Conservation (phyloP, 306 rosid genomes). For the Prunus salicina region DNA sequence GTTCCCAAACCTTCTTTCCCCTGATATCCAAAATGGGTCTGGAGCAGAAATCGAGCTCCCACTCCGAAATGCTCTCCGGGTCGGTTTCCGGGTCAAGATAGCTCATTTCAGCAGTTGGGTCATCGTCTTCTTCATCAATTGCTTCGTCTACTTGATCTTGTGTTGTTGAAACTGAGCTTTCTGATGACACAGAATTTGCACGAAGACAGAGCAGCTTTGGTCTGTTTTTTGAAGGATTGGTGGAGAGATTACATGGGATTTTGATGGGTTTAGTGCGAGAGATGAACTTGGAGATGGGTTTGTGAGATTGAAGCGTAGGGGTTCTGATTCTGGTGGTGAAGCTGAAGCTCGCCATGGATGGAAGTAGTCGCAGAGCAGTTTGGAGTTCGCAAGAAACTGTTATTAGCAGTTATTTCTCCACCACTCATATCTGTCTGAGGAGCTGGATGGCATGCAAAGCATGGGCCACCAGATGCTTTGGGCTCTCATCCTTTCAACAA, state of each 20-base stretch:
- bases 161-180: slow-evolving; percentile 53
- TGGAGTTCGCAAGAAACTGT: background rate
- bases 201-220: slow-evolving; percentile 36
- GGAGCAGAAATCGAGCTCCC: slow-evolving; percentile 97
- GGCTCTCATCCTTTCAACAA: background rate
- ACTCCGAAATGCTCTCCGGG: slow-evolving; percentile 54
- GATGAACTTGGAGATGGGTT: slow-evolving; percentile 26
- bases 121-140: slow-evolving; percentile 36
- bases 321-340: slow-evolving; percentile 63
- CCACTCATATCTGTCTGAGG: slow-evolving; percentile 15
- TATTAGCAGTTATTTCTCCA: slow-evolving; percentile 24
- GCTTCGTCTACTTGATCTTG: slow-evolving; percentile 37
- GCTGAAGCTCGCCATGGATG: slow-evolving; percentile 80
- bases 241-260: slow-evolving; percentile 27
- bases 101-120: slow-evolving; percentile 72
- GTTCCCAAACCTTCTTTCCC: slow-evolving; percentile 97
- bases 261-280: slow-evolving; percentile 32
- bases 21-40: slow-evolving; percentile 82
- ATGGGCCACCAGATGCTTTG: background rate
- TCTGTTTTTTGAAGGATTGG: slow-evolving; percentile 7
- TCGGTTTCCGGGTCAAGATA: slow-evolving; percentile 72
- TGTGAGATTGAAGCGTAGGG: slow-evolving; percentile 36
- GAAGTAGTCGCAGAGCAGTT: background rate
- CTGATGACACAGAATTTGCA: slow-evolving; percentile 48
- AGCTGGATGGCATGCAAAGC: background rate